These are phyloP conservation scores for Phialocephala subalpina DNA, from an alignment of 2,329 filamentous ascomycete species.

Conservation along the genomic window DNA sequence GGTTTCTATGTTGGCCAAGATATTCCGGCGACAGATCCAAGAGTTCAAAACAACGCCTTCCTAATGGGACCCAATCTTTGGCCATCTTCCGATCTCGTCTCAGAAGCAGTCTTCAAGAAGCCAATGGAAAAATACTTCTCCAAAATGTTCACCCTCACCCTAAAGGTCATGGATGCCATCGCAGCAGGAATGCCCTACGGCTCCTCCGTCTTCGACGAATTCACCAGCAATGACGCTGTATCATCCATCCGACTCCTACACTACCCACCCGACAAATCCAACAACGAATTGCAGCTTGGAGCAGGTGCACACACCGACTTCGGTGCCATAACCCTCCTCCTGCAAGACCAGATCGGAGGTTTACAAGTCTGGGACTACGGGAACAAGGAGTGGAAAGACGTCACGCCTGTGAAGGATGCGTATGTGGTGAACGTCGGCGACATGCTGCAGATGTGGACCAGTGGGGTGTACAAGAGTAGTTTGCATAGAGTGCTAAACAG, in stretches of 20 bases:
- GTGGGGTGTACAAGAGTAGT: conserved; percentile 58
- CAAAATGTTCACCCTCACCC: conserved; percentile 46
- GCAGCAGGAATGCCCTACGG: conserved; percentile 53
- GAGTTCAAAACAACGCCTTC: conserved; percentile 43
- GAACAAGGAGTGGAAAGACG: conserved; percentile 50
- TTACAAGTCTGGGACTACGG: conserved; percentile 58
- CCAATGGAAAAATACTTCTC: conserved; percentile 53
- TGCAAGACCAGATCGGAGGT: conserved; percentile 57
- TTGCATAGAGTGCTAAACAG: conserved; percentile 62
- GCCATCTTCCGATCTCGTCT: conserved; percentile 44
- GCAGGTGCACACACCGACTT: conserved; percentile 61
- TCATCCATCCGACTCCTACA: conserved; percentile 56
- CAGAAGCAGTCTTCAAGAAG: conserved; percentile 48
- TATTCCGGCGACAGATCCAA: conserved; percentile 50
- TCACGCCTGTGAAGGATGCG: conserved; percentile 52
- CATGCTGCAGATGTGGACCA: conserved; percentile 57
- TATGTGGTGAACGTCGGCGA: conserved; percentile 61
- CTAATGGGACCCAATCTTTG: conserved; percentile 53
- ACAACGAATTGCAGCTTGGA: conserved; percentile 31
- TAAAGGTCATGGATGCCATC: conserved; percentile 50
- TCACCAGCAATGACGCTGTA: conserved; percentile 50
- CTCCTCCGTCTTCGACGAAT: conserved; percentile 52
- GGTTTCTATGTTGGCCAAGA: conserved; percentile 52
- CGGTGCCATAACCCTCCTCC: conserved; percentile 60
- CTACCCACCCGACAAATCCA: conserved; percentile 53